Base-by-base conservation (phyloP, 108 stramenopile genomes). In the Fistulifera pelliculosa region DNA sequence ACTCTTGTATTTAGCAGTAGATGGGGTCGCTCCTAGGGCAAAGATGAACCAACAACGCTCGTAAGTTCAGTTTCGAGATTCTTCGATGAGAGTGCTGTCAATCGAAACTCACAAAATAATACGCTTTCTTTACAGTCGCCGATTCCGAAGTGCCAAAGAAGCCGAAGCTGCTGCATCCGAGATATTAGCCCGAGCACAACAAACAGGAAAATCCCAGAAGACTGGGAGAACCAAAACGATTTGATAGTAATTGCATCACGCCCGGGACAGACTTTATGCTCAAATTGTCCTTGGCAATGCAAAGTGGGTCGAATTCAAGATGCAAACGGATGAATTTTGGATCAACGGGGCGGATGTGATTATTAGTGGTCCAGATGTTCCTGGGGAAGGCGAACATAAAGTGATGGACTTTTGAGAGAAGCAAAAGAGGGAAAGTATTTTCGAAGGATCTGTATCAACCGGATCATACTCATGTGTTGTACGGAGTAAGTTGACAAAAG, bases 1-100 rank as follows among this genome's bases (percentile, higher is more conserved):
- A 63, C 58, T 94, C 4, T 52, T 99, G 31, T 97, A 96, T 61
- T 67, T 99, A 21, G 99, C 99, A 15, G 94, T 99, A 11, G 99
- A 99, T 62, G 99, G 99, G 18, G 94, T 95, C 24, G 99, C 99
- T 17, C 99, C 99, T 0, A 85, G 99, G 3, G 99, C 99, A 31
- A 99, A 99, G 69, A 96, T 98, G 96, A 99, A 99, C 64, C 99
- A 99, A 64, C 99, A 99, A 70, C 92, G 98, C 15, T 83, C 87
- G 31, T 35, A 35, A 35, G 31, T 35, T 6, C 3, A 35, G 6
- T 35, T 6, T n/a, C n/a, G n/a, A n/a, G n/a, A 3, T 35, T 6
- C 31, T 35, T 6, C 31, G 31, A 6, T 35, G 8, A 35, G 31
- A 3, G 8, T 35, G 31, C 8, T 8, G 31, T 35, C 31, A 3